These are phyloP conservation scores for Medicago lupulina DNA, from an alignment of 306 rosid species.

Conservation along the genomic window DNA sequence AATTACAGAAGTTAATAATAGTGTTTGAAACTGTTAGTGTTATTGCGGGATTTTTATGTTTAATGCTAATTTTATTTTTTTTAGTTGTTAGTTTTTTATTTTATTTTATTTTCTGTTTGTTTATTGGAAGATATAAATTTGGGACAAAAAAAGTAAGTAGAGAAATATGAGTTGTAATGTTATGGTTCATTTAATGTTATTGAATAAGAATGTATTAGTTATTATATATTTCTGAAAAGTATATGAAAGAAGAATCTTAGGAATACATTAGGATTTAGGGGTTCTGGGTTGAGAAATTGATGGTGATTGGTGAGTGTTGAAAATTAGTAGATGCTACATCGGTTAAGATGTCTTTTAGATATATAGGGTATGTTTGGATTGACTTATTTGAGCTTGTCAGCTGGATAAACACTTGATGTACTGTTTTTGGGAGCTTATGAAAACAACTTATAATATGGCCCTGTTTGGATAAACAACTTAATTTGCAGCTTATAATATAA, in stretches of 20 bases:
- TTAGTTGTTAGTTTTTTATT: slow-evolving; percentile 6
- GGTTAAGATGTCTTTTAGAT: too few species aligned
- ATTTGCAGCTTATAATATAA: too few species aligned
- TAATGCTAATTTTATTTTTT: not conserved
- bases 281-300: slow-evolving; percentile 12
- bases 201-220: not conserved
- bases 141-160: not conserved
- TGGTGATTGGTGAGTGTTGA: too few species aligned
- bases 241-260: slow-evolving; percentile 9
- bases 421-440: not conserved
- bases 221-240: slow-evolving; percentile 19
- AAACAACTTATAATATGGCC: not conserved
- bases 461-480: too few species aligned
- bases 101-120: slow-evolving; percentile 5
- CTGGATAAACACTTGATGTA: not conserved
- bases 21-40: slow-evolving; percentile 22
- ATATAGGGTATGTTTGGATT: not conserved
- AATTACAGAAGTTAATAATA: not conserved
- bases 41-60: not conserved
- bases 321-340: too few species aligned
- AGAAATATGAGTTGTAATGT: slow-evolving; percentile 23
- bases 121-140: slow-evolving; percentile 25
- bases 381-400: not conserved
- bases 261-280: not conserved
- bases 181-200: slow-evolving; percentile 16